These are phyloP conservation scores for Cryptococcus sp. DNA, from an alignment of 1,284 basidiomycete species.

Conservation along the genomic window DNA sequence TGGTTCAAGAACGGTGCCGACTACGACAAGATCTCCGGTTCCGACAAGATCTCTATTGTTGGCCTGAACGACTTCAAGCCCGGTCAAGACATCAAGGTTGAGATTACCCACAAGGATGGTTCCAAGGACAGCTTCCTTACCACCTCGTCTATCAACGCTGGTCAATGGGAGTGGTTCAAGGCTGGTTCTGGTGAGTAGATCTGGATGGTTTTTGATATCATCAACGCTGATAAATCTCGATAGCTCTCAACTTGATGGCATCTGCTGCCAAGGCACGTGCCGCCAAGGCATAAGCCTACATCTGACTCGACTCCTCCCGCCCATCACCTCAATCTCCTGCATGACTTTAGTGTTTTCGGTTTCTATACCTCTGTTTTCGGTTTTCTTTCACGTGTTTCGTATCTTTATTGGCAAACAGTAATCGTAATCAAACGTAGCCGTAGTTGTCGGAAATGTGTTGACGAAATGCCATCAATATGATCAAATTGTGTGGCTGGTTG, in stretches of 20 bases:
- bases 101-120: slow-evolving; percentile 79
- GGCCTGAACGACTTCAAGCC: slow-evolving; percentile 81
- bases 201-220: too few relatives aligned
- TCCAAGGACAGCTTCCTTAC: slow-evolving; percentile 62
- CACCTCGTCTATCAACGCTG: slow-evolving; percentile 56
- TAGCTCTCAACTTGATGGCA: slow-evolving; percentile 51
- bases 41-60: slow-evolving; percentile 79
- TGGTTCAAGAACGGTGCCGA: slow-evolving; percentile 85
- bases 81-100: slow-evolving; percentile 81
- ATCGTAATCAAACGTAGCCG: too few relatives aligned
- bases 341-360: slow-evolving; percentile 6
- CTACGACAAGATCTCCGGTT: slow-evolving; percentile 83
- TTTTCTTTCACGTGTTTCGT: not conserved
- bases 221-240: not conserved
- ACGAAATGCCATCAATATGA: slow-evolving; percentile 8
- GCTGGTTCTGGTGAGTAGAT: slow-evolving; percentile 66
- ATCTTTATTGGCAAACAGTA: slow-evolving; percentile 2
- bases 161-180: slow-evolving; percentile 94
- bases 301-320: not conserved
- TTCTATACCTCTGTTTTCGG: slow-evolving; percentile 3
- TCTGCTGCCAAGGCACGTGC: slow-evolving; percentile 35
- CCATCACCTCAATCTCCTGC: not conserved
- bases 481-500: not conserved
- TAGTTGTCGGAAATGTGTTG: slow-evolving; percentile 1
- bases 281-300: slow-evolving; percentile 10